phyloP scores from a whole-genome alignment of 2,329 filamentous ascomycete genomes.

The Lasiodiplodia sp. region DNA sequence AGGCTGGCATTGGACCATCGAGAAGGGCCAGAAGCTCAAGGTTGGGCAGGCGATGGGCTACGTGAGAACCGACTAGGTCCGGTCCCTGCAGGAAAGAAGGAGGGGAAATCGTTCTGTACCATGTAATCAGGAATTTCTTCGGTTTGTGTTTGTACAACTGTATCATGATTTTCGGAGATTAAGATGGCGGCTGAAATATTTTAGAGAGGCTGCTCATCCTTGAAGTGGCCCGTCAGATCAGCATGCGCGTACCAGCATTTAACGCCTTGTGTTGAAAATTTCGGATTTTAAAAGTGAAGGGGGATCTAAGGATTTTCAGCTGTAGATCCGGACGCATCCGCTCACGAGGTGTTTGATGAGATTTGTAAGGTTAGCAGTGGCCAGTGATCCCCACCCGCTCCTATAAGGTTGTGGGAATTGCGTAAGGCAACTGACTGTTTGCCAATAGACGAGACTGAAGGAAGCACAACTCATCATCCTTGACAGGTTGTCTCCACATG shows the following conservation, averaged over 20 bases:
- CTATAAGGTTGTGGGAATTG: neutral
- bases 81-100: neutral
- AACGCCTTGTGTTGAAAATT: neutral
- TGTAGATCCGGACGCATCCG: neutral
- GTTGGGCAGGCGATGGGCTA: slow-evolving; percentile 86
- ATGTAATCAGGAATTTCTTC: neutral
- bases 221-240: neutral
- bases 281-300: neutral
- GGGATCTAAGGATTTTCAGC: neutral
- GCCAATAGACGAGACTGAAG: neutral
- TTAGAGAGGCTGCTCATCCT: neutral
- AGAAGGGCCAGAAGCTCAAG: slow-evolving; percentile 86
- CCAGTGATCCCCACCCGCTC: neutral
- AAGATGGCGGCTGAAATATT: neutral
- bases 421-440: neutral
- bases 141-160: slow-evolving; percentile 1
- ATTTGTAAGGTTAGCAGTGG: neutral
- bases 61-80: slow-evolving; percentile 61
- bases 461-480: neutral
- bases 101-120: neutral
- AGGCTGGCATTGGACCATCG: slow-evolving; percentile 85
- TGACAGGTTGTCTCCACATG: slow-evolving; percentile 4
- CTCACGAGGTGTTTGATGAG: neutral
- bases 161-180: neutral
- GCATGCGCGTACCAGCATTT: neutral